Evolutionary conservation across 2,329 filamentous ascomycete genomes (phyloP), one percentile per base, ranked within the genome.

Genomic region (Lachnellula hyalina): DNA sequence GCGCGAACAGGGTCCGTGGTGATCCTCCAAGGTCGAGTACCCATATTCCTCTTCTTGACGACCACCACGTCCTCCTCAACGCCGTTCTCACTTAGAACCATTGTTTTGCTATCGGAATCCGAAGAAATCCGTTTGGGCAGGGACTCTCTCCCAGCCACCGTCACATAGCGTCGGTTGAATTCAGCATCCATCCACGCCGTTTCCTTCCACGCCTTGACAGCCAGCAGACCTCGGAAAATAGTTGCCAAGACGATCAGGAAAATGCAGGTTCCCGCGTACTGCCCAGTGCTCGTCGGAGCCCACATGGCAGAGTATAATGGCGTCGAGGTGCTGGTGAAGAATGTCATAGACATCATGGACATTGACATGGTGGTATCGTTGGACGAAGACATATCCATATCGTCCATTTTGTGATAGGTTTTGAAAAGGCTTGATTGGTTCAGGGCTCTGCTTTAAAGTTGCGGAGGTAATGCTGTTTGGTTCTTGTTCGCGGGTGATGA

Each of bases 231-330:
- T 51, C 92, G 87, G 67, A 86, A 84, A 54, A 87, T 66, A 57
- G 85, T 76, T 57, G 85, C 85, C 50, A 97, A 84, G 45, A 87
- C 64, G 68, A 96, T 85, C 56, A 96, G 80, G 74, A 96, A 96
- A 70, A 96, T 89, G 76, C 93, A 96, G 28, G 90, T 96, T 53
- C 84, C 93, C 1, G 90, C 90, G 72, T 96, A 97, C 56, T 80
- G 75, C 63, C 86, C 90, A 5, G 79, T 75, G 36, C 75, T 85
- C 28, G 68, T 73, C 5, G 93, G 93, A 2, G 87, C 87, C 90
- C 92, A 97, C 51, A 76, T 70, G 21, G 73, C 70, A 15, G 89
- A 85, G 74, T 79, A 90, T 46, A 90, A 77, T 3, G 85, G 77
- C 1, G 85, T 89, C 53, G 69, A 72, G 47, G 82, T 81, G 54